These are phyloP conservation scores for Tulasnella sp. DNA, from an alignment of 768 basidiomycete genomes.

Conservation along the genomic window DNA sequence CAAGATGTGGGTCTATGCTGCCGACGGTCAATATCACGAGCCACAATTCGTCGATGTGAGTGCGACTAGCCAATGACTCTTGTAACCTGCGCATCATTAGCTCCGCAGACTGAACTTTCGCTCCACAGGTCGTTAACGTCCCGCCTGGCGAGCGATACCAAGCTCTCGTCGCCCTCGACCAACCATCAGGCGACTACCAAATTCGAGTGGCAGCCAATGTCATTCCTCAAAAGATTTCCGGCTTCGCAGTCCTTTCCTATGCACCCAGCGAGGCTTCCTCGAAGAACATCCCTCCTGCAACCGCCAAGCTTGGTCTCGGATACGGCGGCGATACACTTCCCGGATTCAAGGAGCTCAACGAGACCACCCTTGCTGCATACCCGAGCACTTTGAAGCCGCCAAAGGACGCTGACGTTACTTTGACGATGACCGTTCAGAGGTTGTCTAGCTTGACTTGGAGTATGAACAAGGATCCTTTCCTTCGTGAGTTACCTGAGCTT, in stretches of 20 bases:
- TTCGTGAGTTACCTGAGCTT: background rate
- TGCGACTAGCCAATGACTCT: too few relatives aligned
- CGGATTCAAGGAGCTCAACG: constrained; percentile 7
- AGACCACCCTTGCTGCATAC: constrained; percentile 1
- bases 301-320: background rate
- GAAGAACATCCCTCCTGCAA: background rate
- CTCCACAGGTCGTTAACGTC: constrained; percentile 3
- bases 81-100: too few relatives aligned
- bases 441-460: background rate
- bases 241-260: constrained; percentile 22
- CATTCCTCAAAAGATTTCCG: constrained; percentile 16
- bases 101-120: background rate
- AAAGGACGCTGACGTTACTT: background rate
- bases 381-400: constrained; percentile 1
- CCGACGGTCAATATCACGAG: constrained; percentile 21
- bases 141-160: constrained; percentile 19
- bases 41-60: constrained; percentile 25
- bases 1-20: constrained; percentile 19
- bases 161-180: constrained; percentile 19
- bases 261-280: background rate
- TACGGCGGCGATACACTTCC: constrained; percentile 3
- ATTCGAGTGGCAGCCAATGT: constrained; percentile 14
- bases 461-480: constrained; percentile 12
- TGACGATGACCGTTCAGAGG: background rate
- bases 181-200: constrained; percentile 17